Percentiles rank a stretch among this genome's conserved stretches.
These are phyloP conservation scores for Kwoniella pini DNA, from an alignment of 768 basidiomycete genomes.

Conservation along the genomic window DNA sequence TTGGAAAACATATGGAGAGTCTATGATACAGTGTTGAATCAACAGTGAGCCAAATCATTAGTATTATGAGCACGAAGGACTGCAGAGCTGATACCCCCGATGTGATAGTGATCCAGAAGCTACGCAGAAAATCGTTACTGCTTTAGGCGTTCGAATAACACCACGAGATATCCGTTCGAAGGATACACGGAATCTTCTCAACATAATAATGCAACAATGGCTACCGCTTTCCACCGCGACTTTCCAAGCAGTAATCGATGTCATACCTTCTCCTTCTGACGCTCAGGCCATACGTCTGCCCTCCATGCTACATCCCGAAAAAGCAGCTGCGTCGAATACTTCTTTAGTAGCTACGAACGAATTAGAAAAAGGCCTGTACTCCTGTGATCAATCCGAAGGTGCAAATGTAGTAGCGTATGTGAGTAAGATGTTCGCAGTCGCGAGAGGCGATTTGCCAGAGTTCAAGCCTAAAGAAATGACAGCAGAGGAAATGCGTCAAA, in stretches of 20 bases:
- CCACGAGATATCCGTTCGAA: slow-evolving; percentile 90
- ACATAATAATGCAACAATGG: slow-evolving; percentile 91
- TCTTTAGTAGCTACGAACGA: slow-evolving; percentile 67
- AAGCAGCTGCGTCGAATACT: slow-evolving; percentile 51
- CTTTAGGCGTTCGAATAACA: slow-evolving; percentile 77
- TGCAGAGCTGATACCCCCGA: too few relatives aligned
- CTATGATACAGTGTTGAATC: slow-evolving; percentile 82
- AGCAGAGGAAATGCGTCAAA: slow-evolving; percentile 76
- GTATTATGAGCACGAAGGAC: too few relatives aligned
- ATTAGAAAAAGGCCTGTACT: slow-evolving; percentile 79
- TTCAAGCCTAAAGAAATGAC: slow-evolving; percentile 74
- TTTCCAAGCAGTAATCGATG: slow-evolving; percentile 86
- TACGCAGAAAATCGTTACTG: slow-evolving; percentile 78
- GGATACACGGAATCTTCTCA: slow-evolving; percentile 79
- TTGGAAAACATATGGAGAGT: slow-evolving; percentile 97
- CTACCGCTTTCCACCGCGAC: slow-evolving; percentile 88
- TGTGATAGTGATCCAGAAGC: slow-evolving; percentile 87
- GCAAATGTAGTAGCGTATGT: slow-evolving; percentile 80
- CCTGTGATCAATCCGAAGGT: slow-evolving; percentile 63
- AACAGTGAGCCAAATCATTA: slow-evolving; percentile 82
- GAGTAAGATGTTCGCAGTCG: slow-evolving; percentile 97
- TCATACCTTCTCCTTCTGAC: slow-evolving; percentile 81
- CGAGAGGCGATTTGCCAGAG: slow-evolving; percentile 77
- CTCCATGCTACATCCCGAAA: slow-evolving; percentile 78
- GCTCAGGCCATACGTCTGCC: slow-evolving; percentile 84